Evolutionary conservation across 1,139 yeast species (phyloP).

Genomic region (Nakaseomyces glabratus): DNA sequence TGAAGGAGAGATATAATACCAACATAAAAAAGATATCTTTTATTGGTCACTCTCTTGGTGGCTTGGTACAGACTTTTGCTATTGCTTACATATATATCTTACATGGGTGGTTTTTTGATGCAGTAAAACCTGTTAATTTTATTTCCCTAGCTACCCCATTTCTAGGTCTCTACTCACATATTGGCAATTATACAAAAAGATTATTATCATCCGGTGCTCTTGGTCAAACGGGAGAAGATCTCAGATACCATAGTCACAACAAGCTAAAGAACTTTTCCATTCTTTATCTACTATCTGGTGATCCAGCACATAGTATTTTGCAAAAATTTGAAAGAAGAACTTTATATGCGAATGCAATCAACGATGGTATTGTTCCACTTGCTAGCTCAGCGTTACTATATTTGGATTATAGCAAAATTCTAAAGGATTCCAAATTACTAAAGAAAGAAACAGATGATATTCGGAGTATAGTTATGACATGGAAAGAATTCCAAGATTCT

Average conservation of each 20-base stretch:
- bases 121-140: conserved; percentile 63
- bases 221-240: conserved; percentile 85
- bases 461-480: background rate
- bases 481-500: conserved; percentile 30
- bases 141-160: conserved; percentile 78
- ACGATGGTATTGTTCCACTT: conserved; percentile 85
- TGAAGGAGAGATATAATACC: conserved; percentile 43
- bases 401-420: conserved; percentile 50
- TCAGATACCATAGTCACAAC: conserved; percentile 43
- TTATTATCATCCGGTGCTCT: conserved; percentile 81
- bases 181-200: conserved; percentile 74
- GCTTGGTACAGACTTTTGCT: conserved; percentile 80
- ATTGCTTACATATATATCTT: conserved; percentile 66
- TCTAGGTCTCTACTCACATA: conserved; percentile 71
- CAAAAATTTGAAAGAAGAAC: conserved; percentile 51
- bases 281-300: conserved; percentile 63
- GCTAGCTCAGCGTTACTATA: conserved; percentile 75
- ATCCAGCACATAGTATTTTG: conserved; percentile 64
- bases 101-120: conserved; percentile 59
- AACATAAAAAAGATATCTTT: conserved; percentile 61
- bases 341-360: conserved; percentile 32
- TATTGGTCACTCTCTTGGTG: conserved; percentile 86
- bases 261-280: conserved; percentile 46
- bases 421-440: conserved; percentile 24
- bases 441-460: background rate